phyloP scores from a whole-genome alignment of 352 stramenopile genomes.

The Globisporangium rhizosaccharum region DNA sequence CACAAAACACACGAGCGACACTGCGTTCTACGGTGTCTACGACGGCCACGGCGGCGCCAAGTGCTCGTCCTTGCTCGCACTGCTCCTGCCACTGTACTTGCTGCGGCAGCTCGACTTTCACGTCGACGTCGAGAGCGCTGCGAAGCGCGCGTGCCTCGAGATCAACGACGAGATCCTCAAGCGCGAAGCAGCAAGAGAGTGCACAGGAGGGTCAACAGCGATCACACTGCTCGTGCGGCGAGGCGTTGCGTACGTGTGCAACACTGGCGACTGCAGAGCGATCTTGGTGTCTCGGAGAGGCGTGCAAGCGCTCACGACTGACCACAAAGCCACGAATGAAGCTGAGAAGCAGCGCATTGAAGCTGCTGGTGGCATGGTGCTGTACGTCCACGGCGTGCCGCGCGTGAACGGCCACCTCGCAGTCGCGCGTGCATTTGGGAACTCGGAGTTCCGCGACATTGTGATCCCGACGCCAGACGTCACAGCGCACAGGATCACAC shows the following conservation, averaged over 20 bases:
- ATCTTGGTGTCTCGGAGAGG: conserved; percentile 44
- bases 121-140: conserved; percentile 31
- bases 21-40: conserved; percentile 70
- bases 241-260: conserved; percentile 47
- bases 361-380: conserved; percentile 56
- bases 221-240: conserved; percentile 55
- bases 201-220: conserved; percentile 55
- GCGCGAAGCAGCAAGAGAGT: conserved; percentile 37
- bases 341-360: conserved; percentile 66
- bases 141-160: conserved; percentile 35
- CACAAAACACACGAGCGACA: conserved; percentile 24
- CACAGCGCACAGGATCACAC: conserved; percentile 35
- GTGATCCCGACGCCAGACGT: conserved; percentile 66
- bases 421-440: conserved; percentile 65
- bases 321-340: conserved; percentile 72
- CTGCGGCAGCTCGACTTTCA: conserved; percentile 44
- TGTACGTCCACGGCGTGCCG: conserved; percentile 69
- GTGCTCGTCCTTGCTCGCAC: conserved; percentile 54
- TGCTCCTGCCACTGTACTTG: conserved; percentile 69
- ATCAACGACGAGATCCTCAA: conserved; percentile 73
- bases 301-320: conserved; percentile 49
- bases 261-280: conserved; percentile 74
- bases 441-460: conserved; percentile 50
- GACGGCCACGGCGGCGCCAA: conserved; percentile 64
- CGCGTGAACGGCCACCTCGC: conserved; percentile 67